Conservation (phyloP, 163 green algal genomes). For the Chloromonas sp. region DNA sequence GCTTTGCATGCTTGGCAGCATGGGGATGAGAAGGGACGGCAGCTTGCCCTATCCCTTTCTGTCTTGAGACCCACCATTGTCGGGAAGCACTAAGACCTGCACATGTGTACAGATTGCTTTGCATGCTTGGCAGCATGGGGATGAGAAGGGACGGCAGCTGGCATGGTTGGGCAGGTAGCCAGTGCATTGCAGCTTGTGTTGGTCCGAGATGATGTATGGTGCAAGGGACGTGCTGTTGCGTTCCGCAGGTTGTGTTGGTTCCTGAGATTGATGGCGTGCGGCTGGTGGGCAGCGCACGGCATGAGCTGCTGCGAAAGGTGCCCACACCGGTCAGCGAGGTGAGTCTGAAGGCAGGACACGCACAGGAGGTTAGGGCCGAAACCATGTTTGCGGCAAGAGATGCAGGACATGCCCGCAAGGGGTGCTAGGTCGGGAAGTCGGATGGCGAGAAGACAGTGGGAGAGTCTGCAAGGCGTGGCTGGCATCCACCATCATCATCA, state of each 20-base stretch:
- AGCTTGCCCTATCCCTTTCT: no score
- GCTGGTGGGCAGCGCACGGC: constrained; percentile 42
- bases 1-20: neutral
- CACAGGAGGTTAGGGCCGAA: neutral
- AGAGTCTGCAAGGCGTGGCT: neutral
- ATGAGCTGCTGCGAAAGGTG: constrained; percentile 69
- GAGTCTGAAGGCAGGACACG: neutral
- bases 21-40: neutral
- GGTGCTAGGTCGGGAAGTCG: neutral
- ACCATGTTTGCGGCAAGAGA: neutral
- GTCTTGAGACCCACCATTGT: no score
- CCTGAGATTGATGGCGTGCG: constrained; percentile 68
- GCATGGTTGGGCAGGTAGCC: no score
- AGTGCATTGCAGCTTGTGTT: no score
- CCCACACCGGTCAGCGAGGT: constrained; percentile 47
- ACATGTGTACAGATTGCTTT: no score
- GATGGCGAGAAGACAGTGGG: neutral
- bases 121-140: neutral
- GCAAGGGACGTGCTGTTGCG: no score
- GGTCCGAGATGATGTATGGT: no score
- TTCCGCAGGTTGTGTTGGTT: constrained; percentile 30
- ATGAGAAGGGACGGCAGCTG: no score
- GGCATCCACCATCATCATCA: neutral
- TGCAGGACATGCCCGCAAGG: neutral
- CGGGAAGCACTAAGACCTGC: no score